A percentile compares a stretch with the other conserved stretches of the same genome.
Conservation (phyloP, 805 yeast genomes). For the Yamadazyma olivae region DNA sequence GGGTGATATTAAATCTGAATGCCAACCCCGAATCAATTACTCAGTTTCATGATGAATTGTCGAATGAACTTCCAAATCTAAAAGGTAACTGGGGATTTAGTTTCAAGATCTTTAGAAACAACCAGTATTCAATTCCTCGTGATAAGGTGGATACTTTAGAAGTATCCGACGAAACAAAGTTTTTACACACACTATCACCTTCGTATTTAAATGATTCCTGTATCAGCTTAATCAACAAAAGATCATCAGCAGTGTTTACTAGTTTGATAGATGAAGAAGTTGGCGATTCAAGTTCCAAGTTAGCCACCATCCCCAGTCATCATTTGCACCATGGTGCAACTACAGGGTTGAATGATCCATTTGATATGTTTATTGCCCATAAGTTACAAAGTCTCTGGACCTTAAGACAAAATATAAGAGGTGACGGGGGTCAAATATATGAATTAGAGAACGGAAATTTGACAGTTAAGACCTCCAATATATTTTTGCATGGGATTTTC, state of each 20-base stretch:
- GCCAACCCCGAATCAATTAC: slow-evolving; percentile 61
- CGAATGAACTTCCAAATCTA: slow-evolving; percentile 61
- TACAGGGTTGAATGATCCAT: slow-evolving; percentile 52
- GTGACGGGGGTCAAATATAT: slow-evolving; percentile 72
- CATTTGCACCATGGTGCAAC: slow-evolving; percentile 52
- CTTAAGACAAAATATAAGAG: slow-evolving; percentile 63
- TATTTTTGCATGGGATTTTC: slow-evolving; percentile 71
- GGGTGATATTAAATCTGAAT: slow-evolving; percentile 35
- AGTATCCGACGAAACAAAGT: slow-evolving; percentile 38
- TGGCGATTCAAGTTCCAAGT: slow-evolving; percentile 11
- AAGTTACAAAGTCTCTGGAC: slow-evolving; percentile 71
- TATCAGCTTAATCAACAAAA: slow-evolving; percentile 47
- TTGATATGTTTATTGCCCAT: slow-evolving; percentile 51
- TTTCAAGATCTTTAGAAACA: slow-evolving; percentile 64
- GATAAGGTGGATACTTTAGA: slow-evolving; percentile 23
- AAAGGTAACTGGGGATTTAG: slow-evolving; percentile 69
- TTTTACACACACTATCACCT: slow-evolving; percentile 48
- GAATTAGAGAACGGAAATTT: slow-evolving; percentile 52
- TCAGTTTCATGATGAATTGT: slow-evolving; percentile 65
- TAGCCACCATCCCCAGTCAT: slow-evolving; percentile 28
- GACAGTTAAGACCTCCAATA: slow-evolving; percentile 62
- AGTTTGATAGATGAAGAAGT: slow-evolving; percentile 32
- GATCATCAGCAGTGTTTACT: slow-evolving; percentile 33
- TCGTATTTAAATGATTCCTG: slow-evolving; percentile 48
- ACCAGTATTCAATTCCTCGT: slow-evolving; percentile 49